A percentile compares a stretch with the other conserved stretches of the same genome.
These are phyloP conservation scores for Serendipita sp. DNA, from an alignment of 768 basidiomycete species.

Conservation along the genomic window DNA sequence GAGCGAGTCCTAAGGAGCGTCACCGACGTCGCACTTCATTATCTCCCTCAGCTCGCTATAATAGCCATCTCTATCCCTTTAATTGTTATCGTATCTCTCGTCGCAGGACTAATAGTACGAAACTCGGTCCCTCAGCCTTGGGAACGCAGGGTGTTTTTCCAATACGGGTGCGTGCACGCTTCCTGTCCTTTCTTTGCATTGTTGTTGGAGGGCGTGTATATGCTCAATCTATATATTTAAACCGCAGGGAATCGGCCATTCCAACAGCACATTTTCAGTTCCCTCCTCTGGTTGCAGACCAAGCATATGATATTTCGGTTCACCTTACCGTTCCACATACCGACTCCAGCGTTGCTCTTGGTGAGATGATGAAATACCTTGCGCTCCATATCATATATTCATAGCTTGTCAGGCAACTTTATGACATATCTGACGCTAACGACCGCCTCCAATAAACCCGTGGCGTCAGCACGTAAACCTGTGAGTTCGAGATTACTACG, in stretches of 20 bases:
- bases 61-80: conserved; percentile 32
- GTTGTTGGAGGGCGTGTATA: background rate
- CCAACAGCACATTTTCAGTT: conserved; percentile 49
- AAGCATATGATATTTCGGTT: conserved; percentile 63
- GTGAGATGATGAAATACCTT: conserved; percentile 2
- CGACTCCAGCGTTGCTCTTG: conserved; percentile 53
- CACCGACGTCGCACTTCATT: background rate
- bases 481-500: conserved; percentile 32
- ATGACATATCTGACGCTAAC: conserved; percentile 54
- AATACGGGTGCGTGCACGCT: conserved; percentile 54
- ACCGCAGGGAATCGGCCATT: conserved; percentile 33
- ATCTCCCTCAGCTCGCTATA: conserved; percentile 9
- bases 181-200: background rate
- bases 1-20: background rate
- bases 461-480: conserved; percentile 44
- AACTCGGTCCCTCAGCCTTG: conserved; percentile 52
- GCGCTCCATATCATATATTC: background rate
- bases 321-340: conserved; percentile 49
- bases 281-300: conserved; percentile 36
- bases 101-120: conserved; percentile 65
- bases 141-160: conserved; percentile 51
- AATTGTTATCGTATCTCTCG: conserved; percentile 40
- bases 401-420: conserved; percentile 42
- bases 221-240: background rate
- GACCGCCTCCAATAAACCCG: conserved; percentile 45